A percentile compares a stretch with the other conserved stretches of the same genome.
These are phyloP conservation scores for Scedosporium minutisporum DNA, from an alignment of 2,329 filamentous ascomycete species.

Conservation along the genomic window DNA sequence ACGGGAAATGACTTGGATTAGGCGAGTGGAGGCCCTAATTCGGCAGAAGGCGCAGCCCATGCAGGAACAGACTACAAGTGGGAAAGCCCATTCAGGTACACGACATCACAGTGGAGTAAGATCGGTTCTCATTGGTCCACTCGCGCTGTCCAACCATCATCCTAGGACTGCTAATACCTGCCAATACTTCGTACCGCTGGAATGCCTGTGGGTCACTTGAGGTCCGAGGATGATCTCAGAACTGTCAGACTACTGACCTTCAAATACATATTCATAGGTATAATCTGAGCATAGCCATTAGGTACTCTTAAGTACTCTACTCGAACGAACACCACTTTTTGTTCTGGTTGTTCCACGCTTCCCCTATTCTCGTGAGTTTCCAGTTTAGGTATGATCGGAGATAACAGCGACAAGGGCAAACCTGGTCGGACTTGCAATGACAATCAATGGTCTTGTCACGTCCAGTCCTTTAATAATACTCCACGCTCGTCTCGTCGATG, in stretches of 20 bases:
- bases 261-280: neutral
- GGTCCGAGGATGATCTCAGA: neutral
- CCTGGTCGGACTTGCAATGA: neutral
- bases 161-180: neutral
- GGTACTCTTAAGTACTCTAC: neutral
- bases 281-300: fast-evolving
- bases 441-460: neutral
- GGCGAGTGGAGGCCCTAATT: slow-evolving; percentile 1
- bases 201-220: neutral
- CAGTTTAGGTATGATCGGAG: neutral
- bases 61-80: neutral
- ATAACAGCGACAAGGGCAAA: neutral
- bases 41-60: slow-evolving; percentile 1
- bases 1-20: slow-evolving; percentile 1
- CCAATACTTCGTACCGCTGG: neutral
- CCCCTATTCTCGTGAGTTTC: neutral
- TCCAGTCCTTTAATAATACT: neutral
- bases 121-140: neutral
- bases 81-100: neutral
- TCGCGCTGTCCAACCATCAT: neutral
- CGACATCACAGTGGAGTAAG: neutral
- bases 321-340: neutral
- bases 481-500: neutral
- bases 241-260: neutral
- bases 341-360: neutral